Base-by-base conservation (phyloP, 768 basidiomycete species). In the Russula foetens region DNA sequence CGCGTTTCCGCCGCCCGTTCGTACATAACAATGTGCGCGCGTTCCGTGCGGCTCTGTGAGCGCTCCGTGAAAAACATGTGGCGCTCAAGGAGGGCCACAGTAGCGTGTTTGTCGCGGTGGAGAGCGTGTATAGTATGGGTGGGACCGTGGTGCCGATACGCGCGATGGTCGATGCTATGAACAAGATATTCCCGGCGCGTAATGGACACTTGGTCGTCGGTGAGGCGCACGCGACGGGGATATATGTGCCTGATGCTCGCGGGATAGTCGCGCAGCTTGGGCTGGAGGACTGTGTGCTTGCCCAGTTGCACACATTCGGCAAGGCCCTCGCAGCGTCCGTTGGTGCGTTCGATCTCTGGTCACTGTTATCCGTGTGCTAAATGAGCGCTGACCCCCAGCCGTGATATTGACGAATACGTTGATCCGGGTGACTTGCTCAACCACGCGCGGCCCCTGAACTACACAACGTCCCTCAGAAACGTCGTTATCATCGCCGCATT, bases 101-200 rank as follows among this genome's bases (percentile, higher is more conserved):
- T 38, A 85, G 76, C 66, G 73, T 90, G 3, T 97, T 95, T 68
- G 71, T 98, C 15, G 85, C 91, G 0, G 85, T 97, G 7, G 96
- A 98, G 77, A 86, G 84, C 39, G 72, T 98, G 47, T 98, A 98
- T 67, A 90, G 87, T 58, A 98, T 98, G 96, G 96, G 98, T 66
- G 96, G 96, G 15, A 96, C 93, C 28, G 80, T 96, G 60, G 79
- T 23, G 6, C 50, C 33, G 50, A 21, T 35, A 21, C 7, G 12
- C 28, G 46, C 82, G 46, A 84, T 97, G 49, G 81, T 86, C 38
- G 78, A 81, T 28, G 67, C 80, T 3, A 67, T 92, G 46, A 83
- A 92, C 28, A 75, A 79, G 43, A 62, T 79, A 12, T 79, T 92
- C 44, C 86, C 87, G 1, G 56, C 66, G 19, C 79, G 80, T 3